Evolutionary conservation across 2,329 filamentous ascomycete species (phyloP), one percentile per base, ranked within the genome.

Genomic region (Colletotrichum caudatum): DNA sequence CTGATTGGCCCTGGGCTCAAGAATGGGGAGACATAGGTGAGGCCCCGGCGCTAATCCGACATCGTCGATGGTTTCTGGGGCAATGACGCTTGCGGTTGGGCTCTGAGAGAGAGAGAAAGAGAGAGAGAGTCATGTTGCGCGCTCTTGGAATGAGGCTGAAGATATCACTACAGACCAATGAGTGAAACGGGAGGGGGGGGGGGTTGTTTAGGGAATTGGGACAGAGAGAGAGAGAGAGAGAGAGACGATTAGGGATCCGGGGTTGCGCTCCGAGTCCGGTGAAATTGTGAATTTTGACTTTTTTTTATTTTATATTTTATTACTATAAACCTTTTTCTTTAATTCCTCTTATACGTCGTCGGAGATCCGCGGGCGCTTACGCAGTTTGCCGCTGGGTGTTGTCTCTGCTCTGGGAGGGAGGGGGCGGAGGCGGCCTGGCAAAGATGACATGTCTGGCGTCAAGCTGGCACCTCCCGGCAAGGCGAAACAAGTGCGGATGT

Each of bases 191-290:
- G 48, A 33, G 20, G 18, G 33, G 7, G 23, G 20, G 37, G 29
- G 33, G 26, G 39, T 29, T 46, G 33, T 41, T 41, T 35, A 35
- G 35, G 35, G 35, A 29, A 29, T 9, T 9, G 35, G 46, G 50
- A 33, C 29, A 26, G 29, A 41, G 29, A 33, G n/a, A 53, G 12
- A 6, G 11, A 11, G n/a, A 26, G 35, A 35, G 20, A 29, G 48
- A 18, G 18, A 48, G 9, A 56, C 61, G 50, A 64, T 54, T 46
- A 18, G 61, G 61, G 50, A 56, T 56, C 50, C 61, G 50, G 35
- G 41, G 29, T 29, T 37, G 35, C 8, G 35, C 35, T 8, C 2
- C 7, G 8, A 11, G 35, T 11, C 5, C n/a, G 58, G 20, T 12
- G 3, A 20, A 16, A 26, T 39, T 16, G 12, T 9, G 46, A 23